A percentile compares a stretch with the other conserved stretches of the same genome.
Conservation (phyloP, 169 alveolate genomes). For the Prorocentrum cordatum region DNA sequence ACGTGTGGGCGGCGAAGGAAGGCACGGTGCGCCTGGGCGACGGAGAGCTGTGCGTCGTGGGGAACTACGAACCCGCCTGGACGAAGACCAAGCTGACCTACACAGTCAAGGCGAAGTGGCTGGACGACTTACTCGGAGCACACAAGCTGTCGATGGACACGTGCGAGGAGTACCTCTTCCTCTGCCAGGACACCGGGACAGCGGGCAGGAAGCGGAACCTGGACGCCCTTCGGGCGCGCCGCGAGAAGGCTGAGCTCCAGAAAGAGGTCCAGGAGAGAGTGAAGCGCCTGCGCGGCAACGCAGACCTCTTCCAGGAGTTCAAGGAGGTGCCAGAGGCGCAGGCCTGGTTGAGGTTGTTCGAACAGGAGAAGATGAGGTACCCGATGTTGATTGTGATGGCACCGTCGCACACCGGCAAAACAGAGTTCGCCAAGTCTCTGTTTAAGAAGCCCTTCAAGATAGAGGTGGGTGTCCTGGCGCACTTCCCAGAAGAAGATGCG, state of each 20-base stretch:
- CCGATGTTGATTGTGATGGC: not conserved
- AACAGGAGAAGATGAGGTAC: not conserved
- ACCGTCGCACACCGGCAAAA: not conserved
- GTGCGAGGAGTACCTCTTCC: not conserved
- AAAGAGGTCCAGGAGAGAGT: not conserved
- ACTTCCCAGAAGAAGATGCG: no score
- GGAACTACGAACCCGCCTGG: not conserved
- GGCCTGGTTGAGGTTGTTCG: not conserved
- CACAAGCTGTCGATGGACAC: not conserved
- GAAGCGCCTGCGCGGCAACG: not conserved
- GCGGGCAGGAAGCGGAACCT: not conserved
- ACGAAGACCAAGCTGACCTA: not conserved
- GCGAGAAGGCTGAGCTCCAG: not conserved
- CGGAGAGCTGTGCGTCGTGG: no score
- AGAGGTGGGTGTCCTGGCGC: not conserved
- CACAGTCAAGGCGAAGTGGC: not conserved
- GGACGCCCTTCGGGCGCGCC: not conserved
- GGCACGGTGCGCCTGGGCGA: no score
- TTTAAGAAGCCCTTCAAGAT: not conserved
- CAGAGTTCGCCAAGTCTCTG: constrained; percentile 21
- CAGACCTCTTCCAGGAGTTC: not conserved
- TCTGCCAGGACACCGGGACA: not conserved
- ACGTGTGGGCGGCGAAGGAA: no score
- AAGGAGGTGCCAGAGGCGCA: not conserved
- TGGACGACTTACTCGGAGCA: not conserved